Conservation (phyloP, 805 yeast genomes). For the Saccharomycopsis sp. region DNA sequence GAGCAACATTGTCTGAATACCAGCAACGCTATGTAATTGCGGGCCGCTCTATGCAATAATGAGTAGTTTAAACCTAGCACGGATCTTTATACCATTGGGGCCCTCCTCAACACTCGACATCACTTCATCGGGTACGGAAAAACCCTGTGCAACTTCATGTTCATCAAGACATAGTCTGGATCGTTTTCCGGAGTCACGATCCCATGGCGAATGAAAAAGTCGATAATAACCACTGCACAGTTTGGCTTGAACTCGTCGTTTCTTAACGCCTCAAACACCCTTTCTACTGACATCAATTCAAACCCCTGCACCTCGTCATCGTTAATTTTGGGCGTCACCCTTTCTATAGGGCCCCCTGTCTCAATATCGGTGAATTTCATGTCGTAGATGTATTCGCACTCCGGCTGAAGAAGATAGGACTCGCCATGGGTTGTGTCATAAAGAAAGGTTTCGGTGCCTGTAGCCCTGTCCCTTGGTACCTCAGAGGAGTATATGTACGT, state of each 20-base stretch:
- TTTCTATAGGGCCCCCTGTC: slow-evolving; percentile 9
- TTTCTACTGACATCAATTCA: slow-evolving; percentile 50
- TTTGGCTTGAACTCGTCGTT: slow-evolving; percentile 80
- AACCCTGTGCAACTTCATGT: slow-evolving; percentile 53
- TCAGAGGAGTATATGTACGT: slow-evolving; percentile 52
- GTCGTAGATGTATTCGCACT: slow-evolving; percentile 77
- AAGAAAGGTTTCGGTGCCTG: neutral
- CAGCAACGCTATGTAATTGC: no score
- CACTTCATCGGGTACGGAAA: slow-evolving; percentile 58
- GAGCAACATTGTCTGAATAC: no score
- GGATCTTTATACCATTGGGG: no score
- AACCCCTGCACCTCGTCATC: slow-evolving; percentile 79
- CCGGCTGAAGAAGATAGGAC: slow-evolving; percentile 73
- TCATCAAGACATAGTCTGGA: slow-evolving; percentile 55
- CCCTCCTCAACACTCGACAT: no score
- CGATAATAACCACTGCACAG: slow-evolving; percentile 72
- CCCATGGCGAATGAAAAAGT: slow-evolving; percentile 86
- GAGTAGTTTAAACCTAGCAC: no score
- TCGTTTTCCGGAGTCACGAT: slow-evolving; percentile 58
- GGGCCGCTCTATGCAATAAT: no score
- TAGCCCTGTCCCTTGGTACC: slow-evolving; percentile 27
- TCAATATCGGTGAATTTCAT: slow-evolving; percentile 39
- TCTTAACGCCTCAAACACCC: slow-evolving; percentile 44
- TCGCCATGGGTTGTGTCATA: slow-evolving; percentile 28
- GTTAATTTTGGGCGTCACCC: slow-evolving; percentile 45